Conservation (phyloP, 1,284 basidiomycete species). For the Meira nashicola region DNA sequence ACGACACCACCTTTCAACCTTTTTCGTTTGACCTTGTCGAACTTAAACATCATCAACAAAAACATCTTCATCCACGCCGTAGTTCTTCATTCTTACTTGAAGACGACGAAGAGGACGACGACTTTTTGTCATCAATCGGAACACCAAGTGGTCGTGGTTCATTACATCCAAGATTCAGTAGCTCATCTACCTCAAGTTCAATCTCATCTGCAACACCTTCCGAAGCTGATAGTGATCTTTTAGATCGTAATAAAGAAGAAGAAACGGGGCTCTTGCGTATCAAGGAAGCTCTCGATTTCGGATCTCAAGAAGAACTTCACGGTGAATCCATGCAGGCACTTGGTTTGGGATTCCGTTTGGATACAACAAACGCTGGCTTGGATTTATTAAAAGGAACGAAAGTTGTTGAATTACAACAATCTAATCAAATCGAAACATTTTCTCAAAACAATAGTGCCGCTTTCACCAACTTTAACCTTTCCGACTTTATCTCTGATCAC, state of each 20-base stretch:
- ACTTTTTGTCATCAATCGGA: no score
- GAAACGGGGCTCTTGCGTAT: neutral
- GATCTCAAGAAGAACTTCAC: neutral
- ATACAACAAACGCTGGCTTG: neutral
- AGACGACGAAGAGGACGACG: no score
- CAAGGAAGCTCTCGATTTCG: neutral
- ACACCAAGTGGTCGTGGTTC: no score
- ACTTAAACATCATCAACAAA: no score
- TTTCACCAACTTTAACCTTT: constrained; percentile 31
- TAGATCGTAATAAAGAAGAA: neutral
- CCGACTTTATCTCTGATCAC: constrained; percentile 38
- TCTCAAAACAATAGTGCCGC: constrained; percentile 10
- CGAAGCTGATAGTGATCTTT: constrained; percentile 17
- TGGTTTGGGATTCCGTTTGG: constrained; percentile 1
- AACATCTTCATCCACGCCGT: no score
- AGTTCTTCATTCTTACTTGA: no score
- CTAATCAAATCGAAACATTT: constrained; percentile 10
- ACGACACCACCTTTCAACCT: no score
- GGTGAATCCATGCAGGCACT: neutral
- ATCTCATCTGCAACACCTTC: constrained; percentile 33
- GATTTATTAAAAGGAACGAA: constrained; percentile 15
- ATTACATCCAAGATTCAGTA: neutral
- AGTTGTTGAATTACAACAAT: constrained; percentile 11
- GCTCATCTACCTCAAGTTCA: constrained; percentile 34
- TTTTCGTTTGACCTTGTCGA: no score